These are phyloP conservation scores for Pulveroboletus sp. DNA, from an alignment of 768 basidiomycete species.

Conservation along the genomic window DNA sequence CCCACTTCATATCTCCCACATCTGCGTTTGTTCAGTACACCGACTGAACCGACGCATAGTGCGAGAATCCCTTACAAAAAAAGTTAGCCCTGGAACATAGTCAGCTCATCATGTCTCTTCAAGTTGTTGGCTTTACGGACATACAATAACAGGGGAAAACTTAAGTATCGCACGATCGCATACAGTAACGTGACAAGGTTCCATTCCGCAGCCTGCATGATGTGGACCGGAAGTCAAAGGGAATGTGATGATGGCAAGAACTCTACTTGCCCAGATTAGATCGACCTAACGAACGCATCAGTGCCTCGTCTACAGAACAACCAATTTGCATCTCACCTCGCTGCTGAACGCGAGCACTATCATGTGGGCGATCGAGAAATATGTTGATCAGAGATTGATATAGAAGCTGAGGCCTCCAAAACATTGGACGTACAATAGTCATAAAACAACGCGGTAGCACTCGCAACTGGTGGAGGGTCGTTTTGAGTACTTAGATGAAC, in stretches of 20 bases:
- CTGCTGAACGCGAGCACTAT: conserved; percentile 11
- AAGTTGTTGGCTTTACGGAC: neutral
- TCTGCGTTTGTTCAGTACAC: conserved; percentile 6
- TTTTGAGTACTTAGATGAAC: neutral
- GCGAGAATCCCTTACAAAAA: conserved; percentile 9
- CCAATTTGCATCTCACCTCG: conserved; percentile 4
- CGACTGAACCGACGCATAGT: too few species aligned
- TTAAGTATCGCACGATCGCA: conserved; percentile 17
- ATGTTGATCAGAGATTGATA: neutral
- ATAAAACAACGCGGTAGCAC: conserved; percentile 10
- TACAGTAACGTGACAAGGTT: conserved; percentile 17
- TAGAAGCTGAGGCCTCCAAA: neutral
- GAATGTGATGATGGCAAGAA: neutral
- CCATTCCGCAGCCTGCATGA: conserved; percentile 16
- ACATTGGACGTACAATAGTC: conserved; percentile 15
- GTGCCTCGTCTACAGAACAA: neutral
- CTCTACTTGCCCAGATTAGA: conserved; percentile 15
- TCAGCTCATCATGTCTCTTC: neutral
- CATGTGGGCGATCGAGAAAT: neutral
- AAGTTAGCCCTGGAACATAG: conserved; percentile 1
- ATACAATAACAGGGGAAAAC: conserved; percentile 12
- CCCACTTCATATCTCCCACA: conserved; percentile 7
- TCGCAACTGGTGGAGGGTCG: conserved; percentile 5
- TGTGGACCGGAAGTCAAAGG: neutral
- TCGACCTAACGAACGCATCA: conserved; percentile 12